Evolutionary conservation across 2,329 filamentous ascomycete genomes (phyloP).

Genomic region (Chaetoscypha palmicola): DNA sequence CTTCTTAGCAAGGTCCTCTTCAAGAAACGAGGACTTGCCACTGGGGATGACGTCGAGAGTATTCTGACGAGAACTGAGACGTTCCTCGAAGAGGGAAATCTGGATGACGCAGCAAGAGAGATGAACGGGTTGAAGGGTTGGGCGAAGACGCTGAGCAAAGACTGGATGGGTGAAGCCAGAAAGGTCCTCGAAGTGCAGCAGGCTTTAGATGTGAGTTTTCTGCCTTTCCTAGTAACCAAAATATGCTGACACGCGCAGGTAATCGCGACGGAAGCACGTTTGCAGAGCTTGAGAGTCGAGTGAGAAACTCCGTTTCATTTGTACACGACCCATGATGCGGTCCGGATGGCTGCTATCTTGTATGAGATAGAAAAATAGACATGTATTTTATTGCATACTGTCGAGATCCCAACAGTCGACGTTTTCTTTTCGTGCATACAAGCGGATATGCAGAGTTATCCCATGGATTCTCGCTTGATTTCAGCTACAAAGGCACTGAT

Average conservation of each 20-base stretch:
- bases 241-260: constrained; percentile 44
- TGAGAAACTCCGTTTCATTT: constrained; percentile 36
- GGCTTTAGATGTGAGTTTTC: constrained; percentile 76
- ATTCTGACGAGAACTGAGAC: constrained; percentile 85
- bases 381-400: constrained; percentile 1
- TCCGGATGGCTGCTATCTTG: constrained; percentile 2
- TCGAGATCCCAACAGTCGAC: too few species aligned
- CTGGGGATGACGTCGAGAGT: constrained; percentile 87
- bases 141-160: constrained; percentile 89
- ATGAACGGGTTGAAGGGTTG: constrained; percentile 91
- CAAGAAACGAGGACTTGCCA: constrained; percentile 81
- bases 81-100: constrained; percentile 82
- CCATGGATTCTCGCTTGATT: too few species aligned
- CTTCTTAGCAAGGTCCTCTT: constrained; percentile 92
- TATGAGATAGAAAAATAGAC: constrained; percentile 12
- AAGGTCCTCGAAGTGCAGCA: constrained; percentile 93
- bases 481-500: too few species aligned
- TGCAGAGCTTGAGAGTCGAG: constrained; percentile 81
- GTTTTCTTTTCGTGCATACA: too few species aligned
- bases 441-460: too few species aligned
- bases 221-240: background rate
- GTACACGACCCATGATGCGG: constrained; percentile 16
- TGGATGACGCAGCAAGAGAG: constrained; percentile 86
- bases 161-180: constrained; percentile 88
- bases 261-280: constrained; percentile 80